Conservation (phyloP, 2,329 filamentous ascomycete species). For the Pyrenophora tritici-repentis region DNA sequence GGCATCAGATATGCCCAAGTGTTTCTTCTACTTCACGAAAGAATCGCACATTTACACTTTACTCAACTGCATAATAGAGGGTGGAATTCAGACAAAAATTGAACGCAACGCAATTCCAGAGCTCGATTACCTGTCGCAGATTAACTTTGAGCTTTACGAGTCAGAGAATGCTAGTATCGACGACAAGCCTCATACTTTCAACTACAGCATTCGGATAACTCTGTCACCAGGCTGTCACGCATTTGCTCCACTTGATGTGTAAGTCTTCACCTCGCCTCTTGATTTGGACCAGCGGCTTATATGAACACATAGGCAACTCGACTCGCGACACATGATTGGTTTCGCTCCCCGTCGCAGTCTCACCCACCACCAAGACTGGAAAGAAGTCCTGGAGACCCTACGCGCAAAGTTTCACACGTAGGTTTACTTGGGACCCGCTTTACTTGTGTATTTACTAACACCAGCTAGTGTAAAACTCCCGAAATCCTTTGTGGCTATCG, state of each 20-base stretch:
- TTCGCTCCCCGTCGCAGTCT: slow-evolving; percentile 88
- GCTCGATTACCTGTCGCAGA: slow-evolving; percentile 95
- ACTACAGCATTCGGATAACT: slow-evolving; percentile 94
- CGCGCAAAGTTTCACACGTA: slow-evolving; percentile 94
- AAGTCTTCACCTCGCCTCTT: slow-evolving; percentile 17
- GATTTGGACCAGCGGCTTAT: slow-evolving; percentile 10
- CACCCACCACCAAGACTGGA: slow-evolving; percentile 92
- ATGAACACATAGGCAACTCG: slow-evolving; percentile 65
- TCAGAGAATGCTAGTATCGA: slow-evolving; percentile 71
- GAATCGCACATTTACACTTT: slow-evolving; percentile 98
- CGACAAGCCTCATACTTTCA: slow-evolving; percentile 73
- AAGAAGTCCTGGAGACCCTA: slow-evolving; percentile 92
- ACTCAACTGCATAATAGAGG: slow-evolving; percentile 95
- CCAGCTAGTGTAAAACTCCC: slow-evolving; percentile 53
- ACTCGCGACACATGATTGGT: slow-evolving; percentile 94
- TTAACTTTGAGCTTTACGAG: slow-evolving; percentile 97
- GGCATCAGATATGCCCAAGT: slow-evolving; percentile 89
- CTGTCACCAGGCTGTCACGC: slow-evolving; percentile 96
- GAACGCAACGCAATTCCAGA: slow-evolving; percentile 93
- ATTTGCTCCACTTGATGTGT: slow-evolving; percentile 90
- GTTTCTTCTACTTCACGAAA: slow-evolving; percentile 99
- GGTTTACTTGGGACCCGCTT: slow-evolving; percentile 45
- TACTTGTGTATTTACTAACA: slow-evolving; percentile 7
- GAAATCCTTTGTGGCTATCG: slow-evolving; percentile 57
- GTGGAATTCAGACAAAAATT: slow-evolving; percentile 96